Conservation (phyloP, 768 basidiomycete genomes). For the Mycena alexandri region DNA sequence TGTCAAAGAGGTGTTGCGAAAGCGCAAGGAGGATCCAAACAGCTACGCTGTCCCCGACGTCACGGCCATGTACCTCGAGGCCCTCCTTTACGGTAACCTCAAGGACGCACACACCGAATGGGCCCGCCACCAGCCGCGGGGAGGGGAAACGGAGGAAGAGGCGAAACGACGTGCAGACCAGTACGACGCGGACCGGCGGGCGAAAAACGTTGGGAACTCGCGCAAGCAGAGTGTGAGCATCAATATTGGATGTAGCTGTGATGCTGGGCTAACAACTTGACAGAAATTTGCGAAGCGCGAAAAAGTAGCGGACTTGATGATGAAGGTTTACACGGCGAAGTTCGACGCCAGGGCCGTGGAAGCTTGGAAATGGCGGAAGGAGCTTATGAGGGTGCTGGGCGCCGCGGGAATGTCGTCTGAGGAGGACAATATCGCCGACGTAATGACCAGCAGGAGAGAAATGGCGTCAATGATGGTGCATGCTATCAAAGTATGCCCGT, state of each 20-base stretch:
- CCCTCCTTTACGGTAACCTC: neutral
- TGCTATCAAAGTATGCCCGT: slow-evolving; percentile 5
- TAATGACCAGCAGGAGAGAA: neutral
- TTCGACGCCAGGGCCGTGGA: neutral
- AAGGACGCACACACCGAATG: neutral
- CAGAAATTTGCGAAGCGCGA: too few species aligned
- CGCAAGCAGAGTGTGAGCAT: too few species aligned
- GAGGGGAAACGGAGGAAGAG: neutral
- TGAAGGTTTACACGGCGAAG: neutral
- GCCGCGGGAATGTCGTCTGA: slow-evolving; percentile 12
- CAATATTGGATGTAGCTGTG: too few species aligned
- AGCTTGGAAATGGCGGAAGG: slow-evolving; percentile 11
- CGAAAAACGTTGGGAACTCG: neutral
- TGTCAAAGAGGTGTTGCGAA: neutral
- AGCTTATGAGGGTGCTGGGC: slow-evolving; percentile 4
- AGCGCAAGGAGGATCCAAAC: neutral
- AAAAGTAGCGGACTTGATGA: slow-evolving; percentile 6
- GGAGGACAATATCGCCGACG: neutral
- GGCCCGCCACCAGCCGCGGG: slow-evolving; percentile 1
- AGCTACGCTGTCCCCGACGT: neutral
- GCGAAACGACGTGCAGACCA: neutral
- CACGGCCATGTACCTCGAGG: neutral
- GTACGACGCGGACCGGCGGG: neutral
- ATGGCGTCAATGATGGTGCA: neutral
- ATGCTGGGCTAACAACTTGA: too few species aligned